Conservation (phyloP, 2,329 filamentous ascomycete genomes). For the Daldinia sp. region DNA sequence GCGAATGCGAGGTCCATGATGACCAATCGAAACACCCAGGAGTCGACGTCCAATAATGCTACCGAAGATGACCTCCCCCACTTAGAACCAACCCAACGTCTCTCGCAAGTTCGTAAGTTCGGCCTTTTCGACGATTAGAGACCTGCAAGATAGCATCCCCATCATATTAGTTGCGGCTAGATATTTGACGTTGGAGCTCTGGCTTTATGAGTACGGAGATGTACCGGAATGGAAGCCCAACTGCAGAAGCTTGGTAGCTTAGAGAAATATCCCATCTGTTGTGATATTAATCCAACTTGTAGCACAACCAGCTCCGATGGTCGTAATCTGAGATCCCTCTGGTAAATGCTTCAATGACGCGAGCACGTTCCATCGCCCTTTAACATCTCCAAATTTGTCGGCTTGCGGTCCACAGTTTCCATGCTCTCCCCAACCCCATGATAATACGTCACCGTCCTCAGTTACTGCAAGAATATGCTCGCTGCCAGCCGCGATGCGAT, state of each 20-base stretch:
- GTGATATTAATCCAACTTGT: constrained; percentile 81
- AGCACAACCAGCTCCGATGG: constrained; percentile 86
- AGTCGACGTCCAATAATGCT: constrained; percentile 39
- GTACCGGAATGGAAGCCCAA: background rate
- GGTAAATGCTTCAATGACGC: constrained; percentile 68
- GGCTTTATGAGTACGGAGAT: background rate
- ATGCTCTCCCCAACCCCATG: constrained; percentile 98
- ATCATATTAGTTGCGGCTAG: background rate
- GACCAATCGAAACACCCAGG: constrained; percentile 46
- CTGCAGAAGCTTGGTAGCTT: constrained; percentile 28
- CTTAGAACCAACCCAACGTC: constrained; percentile 78
- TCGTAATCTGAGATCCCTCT: constrained; percentile 64
- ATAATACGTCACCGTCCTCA: constrained; percentile 73
- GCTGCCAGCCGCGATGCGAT: constrained; percentile 82
- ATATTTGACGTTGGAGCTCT: constrained; percentile 9
- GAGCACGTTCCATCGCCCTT: constrained; percentile 76
- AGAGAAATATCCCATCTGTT: constrained; percentile 51
- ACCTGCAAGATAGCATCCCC: background rate
- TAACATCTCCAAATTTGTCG: constrained; percentile 70
- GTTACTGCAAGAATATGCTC: constrained; percentile 87
- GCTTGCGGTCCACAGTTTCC: constrained; percentile 88
- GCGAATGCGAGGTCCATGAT: constrained; percentile 59
- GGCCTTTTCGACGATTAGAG: constrained; percentile 56
- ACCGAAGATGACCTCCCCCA: constrained; percentile 47
- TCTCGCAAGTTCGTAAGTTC: constrained; percentile 72